Base-by-base conservation (phyloP, 352 stramenopile genomes). In the Aphanomyces euteiches region DNA sequence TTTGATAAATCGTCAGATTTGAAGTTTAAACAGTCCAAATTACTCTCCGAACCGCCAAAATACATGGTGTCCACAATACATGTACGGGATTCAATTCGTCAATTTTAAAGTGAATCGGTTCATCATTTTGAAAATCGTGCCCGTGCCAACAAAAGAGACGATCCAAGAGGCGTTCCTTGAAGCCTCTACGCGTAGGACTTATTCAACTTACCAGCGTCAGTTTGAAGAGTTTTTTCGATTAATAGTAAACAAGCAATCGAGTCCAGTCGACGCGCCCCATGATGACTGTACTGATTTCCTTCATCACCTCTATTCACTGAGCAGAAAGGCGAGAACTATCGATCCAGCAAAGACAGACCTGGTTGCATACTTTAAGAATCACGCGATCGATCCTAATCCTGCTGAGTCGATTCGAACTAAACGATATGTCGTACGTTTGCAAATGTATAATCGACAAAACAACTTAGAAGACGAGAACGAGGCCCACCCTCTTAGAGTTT, bases 361-460 rank as follows among this genome's bases (percentile, higher is more conserved):
- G 36, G 56, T 47, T 10, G 10, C 56, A 19, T 61, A 61, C 36
- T 61, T 61, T 61, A 61, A 61, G 13, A 10, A 61, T 15, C 21
- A n/a, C 21, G 21, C 10, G 21, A 47, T 47, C 21, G 21, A 53
- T 34, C 56, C 56, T 12, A 61, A 61, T 47, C 56, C 56, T 15
- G 36, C 56, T 17, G 10, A 61, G 36, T 12, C 21, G 10, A 61
- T 53, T 12, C 10, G n/a, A 50, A 50, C 45, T 17, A 50, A 50
- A 50, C 45, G 17, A 50, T 50, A 50, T 19, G 56, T 61, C 21
- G n/a, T 61, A 37, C 10, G 21, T 10, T n/a, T 61, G 10, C 56
- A 61, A n/a, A 61, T 37, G 36, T 61, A 53, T 47, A 17, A n/a
- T n/a, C 56, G 56, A 37, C 56, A 61, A 61, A 61, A 61, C 56